Evolutionary conservation across 2,329 filamentous ascomycete genomes (phyloP), one percentile per base, ranked within the genome.

Genomic region (Westerdykella sp.): DNA sequence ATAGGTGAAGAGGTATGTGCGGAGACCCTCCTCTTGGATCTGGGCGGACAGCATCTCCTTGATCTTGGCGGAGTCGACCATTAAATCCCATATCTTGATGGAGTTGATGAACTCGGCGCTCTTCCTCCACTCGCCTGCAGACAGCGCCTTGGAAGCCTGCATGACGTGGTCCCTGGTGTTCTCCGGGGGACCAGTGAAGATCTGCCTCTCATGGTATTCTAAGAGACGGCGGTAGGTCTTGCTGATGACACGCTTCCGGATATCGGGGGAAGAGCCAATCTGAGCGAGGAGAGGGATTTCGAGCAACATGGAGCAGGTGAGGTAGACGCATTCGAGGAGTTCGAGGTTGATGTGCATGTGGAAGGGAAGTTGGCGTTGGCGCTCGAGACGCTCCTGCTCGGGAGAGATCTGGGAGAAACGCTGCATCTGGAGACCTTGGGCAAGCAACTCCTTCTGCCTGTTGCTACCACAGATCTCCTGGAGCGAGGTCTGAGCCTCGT

Each of bases 291-390:
- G 83, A 47, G 93, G 93, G 50, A 98, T 97, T 74, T 98, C 93
- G 44, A 98, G 81, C 54, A 98, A 85, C 93, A 98, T 98, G 73
- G 89, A 96, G 76, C 91, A 97, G 40, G 93, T 97, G 46, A 98
- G 80, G 74, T 98, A 98, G 49, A 97, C 91, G 64, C 93, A 97
- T 75, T 98, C 93, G 32, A 98, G 80, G 43, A 98, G 81, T 70
- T 98, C 93, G 41, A 98, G 80, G 77, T 98, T 98, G 77, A 98
- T 98, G 79, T 98, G 93, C 89, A 98, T 96, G 76, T 98, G 93
- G 83, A 98, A 98, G 31, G 93, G 93, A 55, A 98, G 80, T 73
- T 98, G 93, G 60, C 93, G 84, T 73, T 97, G 91, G 67, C 93
- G 87, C 76, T 98, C 93, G 32, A 97, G 79, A 54, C 91, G 87